Base-by-base conservation (phyloP, 176 grass and related monocot species). In the Musa schizocarpa region DNA sequence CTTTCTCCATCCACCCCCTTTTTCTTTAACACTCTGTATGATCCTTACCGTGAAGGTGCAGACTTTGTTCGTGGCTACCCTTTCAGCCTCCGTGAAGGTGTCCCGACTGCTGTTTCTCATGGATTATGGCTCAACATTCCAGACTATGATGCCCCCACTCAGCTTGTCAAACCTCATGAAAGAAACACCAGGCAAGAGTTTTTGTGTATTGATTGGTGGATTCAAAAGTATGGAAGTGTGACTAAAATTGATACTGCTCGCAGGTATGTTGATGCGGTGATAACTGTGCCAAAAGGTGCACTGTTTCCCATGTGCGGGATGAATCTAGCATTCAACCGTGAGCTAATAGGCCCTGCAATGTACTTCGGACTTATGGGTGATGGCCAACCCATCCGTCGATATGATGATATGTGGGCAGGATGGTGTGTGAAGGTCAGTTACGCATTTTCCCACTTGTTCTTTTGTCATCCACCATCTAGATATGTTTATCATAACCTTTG, bases 61-160 rank as follows among this genome's bases (percentile, higher is more conserved):
- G 89, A 96, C 70, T 96, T 92, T 86, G 93, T 96, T 48, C 87
- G 89, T 81, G 93, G 93, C 0, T 96, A 96, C 65, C 93, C 93
- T 71, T 96, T 96, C 87, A 88, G 85, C 83, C 85, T 96, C 12
- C 88, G 89, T 64, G 93, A 96, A 24, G 93, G 89, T 71, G 77
- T 63, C 43, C 77, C 75, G 54, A 96, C 93, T 17, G 93, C 93
- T 13, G 82, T 92, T 27, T 96, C 93, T 51, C 93, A 96, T 1
- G 89, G 93, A 51, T 79, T 96, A 34, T 96, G 93, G 93, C 87
- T 96, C 26, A 96, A 96, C 81, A 90, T 96, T 74, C 93, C 93
- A 74, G 93, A 96, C 81, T 96, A 96, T 65, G 93, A 96, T 88
- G 93, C 93, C 57, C 93, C 89, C 52, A 96, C 89, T 1, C 93